phyloP scores from a whole-genome alignment of 768 basidiomycete species.

The Naganishia friedmannii region DNA sequence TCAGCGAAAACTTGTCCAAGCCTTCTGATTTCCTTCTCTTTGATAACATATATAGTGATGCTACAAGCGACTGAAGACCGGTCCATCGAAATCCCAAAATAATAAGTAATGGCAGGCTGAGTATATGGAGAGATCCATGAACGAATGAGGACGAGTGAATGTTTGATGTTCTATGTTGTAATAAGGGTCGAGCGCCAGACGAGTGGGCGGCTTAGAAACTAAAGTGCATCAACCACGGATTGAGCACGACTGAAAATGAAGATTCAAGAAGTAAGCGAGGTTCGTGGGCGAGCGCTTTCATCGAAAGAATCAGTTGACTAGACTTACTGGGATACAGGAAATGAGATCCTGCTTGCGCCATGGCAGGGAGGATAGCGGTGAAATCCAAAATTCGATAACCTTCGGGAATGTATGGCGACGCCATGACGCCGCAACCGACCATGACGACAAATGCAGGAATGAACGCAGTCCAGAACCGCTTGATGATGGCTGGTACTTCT shows the following conservation, averaged over 20 bases:
- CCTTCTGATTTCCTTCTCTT: background rate
- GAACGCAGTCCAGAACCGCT: slow-evolving; percentile 69
- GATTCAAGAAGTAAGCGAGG: too few species aligned
- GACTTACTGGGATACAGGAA: slow-evolving; percentile 31
- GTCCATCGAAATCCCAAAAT: background rate
- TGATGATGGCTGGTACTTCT: slow-evolving; percentile 78
- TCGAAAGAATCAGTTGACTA: background rate
- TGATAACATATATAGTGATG: background rate
- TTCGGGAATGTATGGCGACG: slow-evolving; percentile 58
- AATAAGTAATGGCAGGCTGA: background rate
- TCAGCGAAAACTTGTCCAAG: background rate
- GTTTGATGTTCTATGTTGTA: background rate
- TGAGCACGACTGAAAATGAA: slow-evolving; percentile 10
- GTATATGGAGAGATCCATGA: background rate
- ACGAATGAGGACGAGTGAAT: background rate
- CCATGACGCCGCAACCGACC: slow-evolving; percentile 53
- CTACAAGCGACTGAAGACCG: too few species aligned
- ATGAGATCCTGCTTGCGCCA: slow-evolving; percentile 54
- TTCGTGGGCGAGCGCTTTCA: background rate
- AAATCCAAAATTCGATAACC: slow-evolving; percentile 68
- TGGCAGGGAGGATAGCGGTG: slow-evolving; percentile 73
- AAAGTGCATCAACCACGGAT: slow-evolving; percentile 21
- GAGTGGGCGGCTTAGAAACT: background rate
- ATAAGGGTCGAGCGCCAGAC: background rate
- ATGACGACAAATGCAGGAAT: slow-evolving; percentile 38